A percentile compares a stretch with the other conserved stretches of the same genome.
These are phyloP conservation scores for Phytophthora syringae DNA, from an alignment of 352 stramenopile species.

Conservation along the genomic window DNA sequence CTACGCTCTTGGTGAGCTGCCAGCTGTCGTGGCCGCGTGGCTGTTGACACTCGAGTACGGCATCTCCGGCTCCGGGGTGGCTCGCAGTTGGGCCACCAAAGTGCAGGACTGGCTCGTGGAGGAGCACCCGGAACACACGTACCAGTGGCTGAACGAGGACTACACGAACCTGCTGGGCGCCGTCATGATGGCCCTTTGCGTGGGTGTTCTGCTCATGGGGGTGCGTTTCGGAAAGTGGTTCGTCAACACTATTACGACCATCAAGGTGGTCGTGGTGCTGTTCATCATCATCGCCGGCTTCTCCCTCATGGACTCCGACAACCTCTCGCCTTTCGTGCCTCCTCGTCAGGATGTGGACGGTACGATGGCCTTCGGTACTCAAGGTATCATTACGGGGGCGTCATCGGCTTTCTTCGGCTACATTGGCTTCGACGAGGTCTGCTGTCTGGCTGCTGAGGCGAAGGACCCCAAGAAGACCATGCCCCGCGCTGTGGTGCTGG, in stretches of 20 bases:
- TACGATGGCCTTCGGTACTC: slow-evolving; percentile 40
- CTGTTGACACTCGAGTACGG: slow-evolving; percentile 94
- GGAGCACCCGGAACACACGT: slow-evolving; percentile 46
- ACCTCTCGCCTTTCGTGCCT: slow-evolving; percentile 88
- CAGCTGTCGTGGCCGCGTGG: slow-evolving; percentile 89
- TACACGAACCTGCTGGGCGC: slow-evolving; percentile 68
- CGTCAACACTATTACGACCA: slow-evolving; percentile 86
- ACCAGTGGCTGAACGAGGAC: slow-evolving; percentile 60
- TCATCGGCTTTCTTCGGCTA: slow-evolving; percentile 94
- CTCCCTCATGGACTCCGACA: slow-evolving; percentile 73
- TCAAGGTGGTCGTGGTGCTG: slow-evolving; percentile 86
- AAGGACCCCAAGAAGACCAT: slow-evolving; percentile 84
- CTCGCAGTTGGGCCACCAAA: slow-evolving; percentile 93
- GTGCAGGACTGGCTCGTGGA: slow-evolving; percentile 70
- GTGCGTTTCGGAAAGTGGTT: slow-evolving; percentile 91
- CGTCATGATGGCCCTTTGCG: slow-evolving; percentile 73
- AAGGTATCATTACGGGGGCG: slow-evolving; percentile 79
- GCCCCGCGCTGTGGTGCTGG: slow-evolving; percentile 82
- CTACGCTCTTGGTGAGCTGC: slow-evolving; percentile 92
- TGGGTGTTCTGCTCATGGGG: slow-evolving; percentile 80
- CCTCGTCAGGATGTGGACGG: slow-evolving; percentile 34
- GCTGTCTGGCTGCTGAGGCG: slow-evolving; percentile 86
- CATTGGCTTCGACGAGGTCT: slow-evolving; percentile 95
- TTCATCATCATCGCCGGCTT: slow-evolving; percentile 94
- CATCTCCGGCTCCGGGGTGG: slow-evolving; percentile 89